Evolutionary conservation across 164 flowering plant species (phyloP), one percentile per base, ranked within the genome.

Genomic region (Magnolia changhungtana): DNA sequence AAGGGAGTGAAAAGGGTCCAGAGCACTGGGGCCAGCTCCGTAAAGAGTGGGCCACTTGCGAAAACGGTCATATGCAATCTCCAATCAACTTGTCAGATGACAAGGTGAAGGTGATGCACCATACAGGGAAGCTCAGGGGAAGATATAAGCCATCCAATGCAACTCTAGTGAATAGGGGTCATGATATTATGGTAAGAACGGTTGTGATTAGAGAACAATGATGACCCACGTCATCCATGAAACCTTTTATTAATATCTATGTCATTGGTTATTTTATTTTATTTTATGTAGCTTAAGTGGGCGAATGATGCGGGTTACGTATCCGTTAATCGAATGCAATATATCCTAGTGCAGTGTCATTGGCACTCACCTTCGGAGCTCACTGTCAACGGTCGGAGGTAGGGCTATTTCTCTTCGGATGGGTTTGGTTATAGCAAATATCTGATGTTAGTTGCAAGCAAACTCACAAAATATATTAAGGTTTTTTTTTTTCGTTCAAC

Each of bases 341-440:
- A 86, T 74, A 59, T 58, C 24, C 88, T 86, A 29, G 49, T 68
- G 29, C 92, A 89, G 37, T 63, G 74, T 59, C 91, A 89, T 29
- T 89, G 90, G 90, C 90, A 89, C 73, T 85, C 91, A 3, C 91
- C 89, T 50, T 86, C 91, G 10, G 91, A 89, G 68, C 91, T 87
- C 73, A 80, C 91, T 45, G 69, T 87, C 78, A 76, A 84, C 72
- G 91, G 89, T 63, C 61, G 10, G 20, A 83, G 86, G 85, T 87
- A 4, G 45, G 45, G 1, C 27, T 24, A 24, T 24, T 1, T 24
- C 27, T 0, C 27, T 24, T 24, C 27, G 27, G 27, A 24, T 24
- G 27, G 27, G 27, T 24, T 24, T 24, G 27, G 27, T 24, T 24
- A 1, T 1, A 24, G 27, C 27, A 24, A 24, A 24, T 24, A 24